Evolutionary conservation across 768 basidiomycete species (phyloP).

Genomic region (Hemileccinum rubropunctum): DNA sequence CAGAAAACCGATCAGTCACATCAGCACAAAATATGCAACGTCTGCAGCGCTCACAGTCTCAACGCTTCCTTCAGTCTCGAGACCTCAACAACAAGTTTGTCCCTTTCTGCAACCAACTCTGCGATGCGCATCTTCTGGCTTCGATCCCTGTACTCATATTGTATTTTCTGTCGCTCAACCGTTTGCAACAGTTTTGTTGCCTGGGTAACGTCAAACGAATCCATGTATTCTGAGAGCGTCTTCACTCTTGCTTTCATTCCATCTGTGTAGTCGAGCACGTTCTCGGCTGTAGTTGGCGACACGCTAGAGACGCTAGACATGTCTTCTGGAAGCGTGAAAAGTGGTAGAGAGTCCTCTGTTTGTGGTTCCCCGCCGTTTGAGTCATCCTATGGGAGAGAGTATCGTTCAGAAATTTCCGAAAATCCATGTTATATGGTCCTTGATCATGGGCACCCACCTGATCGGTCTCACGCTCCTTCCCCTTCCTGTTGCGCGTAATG

Average conservation of each 20-base stretch:
- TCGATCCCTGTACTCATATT: conserved; percentile 21
- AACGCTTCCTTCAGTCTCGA: conserved; percentile 15
- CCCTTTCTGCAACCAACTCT: conserved; percentile 18
- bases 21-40: not conserved
- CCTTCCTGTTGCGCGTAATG: conserved; percentile 18
- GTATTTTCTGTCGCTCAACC: conserved; percentile 22
- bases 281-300: conserved; percentile 26
- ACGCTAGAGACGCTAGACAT: conserved; percentile 8
- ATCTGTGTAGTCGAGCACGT: conserved; percentile 23
- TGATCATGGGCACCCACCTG: conserved; percentile 14
- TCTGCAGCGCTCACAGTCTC: conserved; percentile 11
- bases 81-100: conserved; percentile 14
- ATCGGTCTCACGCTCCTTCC: conserved; percentile 25
- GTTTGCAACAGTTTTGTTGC: conserved; percentile 14
- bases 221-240: conserved; percentile 24
- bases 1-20: no score
- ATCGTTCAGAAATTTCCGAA: not conserved
- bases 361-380: not conserved
- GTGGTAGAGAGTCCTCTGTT: conserved; percentile 18
- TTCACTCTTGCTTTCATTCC: conserved; percentile 24
- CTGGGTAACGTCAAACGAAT: conserved; percentile 24
- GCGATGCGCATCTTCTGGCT: conserved; percentile 22
- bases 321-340: conserved; percentile 15
- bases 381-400: not conserved
- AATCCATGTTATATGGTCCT: not conserved